Conservation (phyloP, 73 alveolate species). For the Blepharisma japonicum region DNA sequence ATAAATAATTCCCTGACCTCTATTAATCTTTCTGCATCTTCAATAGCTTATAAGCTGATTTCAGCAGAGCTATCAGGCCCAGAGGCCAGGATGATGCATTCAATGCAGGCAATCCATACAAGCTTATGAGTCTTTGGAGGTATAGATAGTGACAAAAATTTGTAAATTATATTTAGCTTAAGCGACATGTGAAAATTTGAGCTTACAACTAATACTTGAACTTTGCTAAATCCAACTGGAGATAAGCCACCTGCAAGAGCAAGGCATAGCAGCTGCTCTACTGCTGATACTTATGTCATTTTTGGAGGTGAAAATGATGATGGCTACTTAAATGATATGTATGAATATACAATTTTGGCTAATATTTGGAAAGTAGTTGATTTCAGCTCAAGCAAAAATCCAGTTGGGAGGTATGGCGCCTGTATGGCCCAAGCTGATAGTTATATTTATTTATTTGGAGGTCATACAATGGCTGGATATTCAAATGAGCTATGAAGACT, state of each 20-base stretch:
- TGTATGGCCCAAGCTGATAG: background rate
- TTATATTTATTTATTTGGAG: background rate
- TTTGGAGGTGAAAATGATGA: background rate
- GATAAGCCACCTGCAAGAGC: constrained; percentile 14
- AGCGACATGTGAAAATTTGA: constrained; percentile 6
- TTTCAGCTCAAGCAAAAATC: background rate
- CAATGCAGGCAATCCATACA: background rate
- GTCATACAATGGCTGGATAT: background rate
- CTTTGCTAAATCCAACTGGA: background rate
- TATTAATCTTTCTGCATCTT: too few species aligned
- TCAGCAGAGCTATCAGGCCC: too few species aligned
- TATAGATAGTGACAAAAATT: background rate
- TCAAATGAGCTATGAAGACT: background rate
- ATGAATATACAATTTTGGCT: background rate
- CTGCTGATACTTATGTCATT: background rate
- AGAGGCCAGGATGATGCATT: background rate
- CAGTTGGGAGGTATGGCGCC: background rate
- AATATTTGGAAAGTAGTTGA: background rate
- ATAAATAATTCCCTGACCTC: too few species aligned
- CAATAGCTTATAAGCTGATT: too few species aligned
- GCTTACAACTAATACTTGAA: background rate
- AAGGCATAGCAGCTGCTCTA: background rate
- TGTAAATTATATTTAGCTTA: background rate
- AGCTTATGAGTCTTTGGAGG: background rate
- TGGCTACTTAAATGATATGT: background rate